phyloP scores from a whole-genome alignment of 2,329 filamentous ascomycete genomes.

The Didymella pinodella region DNA sequence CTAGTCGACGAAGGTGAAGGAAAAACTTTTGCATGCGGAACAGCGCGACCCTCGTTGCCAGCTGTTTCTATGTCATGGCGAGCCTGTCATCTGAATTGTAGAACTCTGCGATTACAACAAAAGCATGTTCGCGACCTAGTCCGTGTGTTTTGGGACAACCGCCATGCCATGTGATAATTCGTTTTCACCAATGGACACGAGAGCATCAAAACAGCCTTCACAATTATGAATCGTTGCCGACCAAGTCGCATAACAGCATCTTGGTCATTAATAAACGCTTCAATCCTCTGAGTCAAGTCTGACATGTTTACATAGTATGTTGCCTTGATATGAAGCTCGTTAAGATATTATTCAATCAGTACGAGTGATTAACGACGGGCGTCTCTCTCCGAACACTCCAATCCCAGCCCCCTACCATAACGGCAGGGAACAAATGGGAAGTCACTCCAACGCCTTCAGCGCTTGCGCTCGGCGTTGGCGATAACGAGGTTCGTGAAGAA shows the following conservation, averaged over 20 bases:
- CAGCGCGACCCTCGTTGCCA: neutral
- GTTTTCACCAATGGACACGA: neutral
- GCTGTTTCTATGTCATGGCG: neutral
- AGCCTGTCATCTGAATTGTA: neutral
- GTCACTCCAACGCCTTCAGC: constrained; percentile 49
- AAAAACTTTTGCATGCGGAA: constrained; percentile 27
- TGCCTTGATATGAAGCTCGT: constrained; percentile 64
- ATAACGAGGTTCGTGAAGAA: constrained; percentile 52
- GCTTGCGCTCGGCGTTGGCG: constrained; percentile 47
- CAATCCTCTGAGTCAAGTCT: neutral
- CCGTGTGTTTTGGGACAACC: neutral
- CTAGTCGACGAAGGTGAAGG: constrained; percentile 8
- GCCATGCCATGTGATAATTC: neutral
- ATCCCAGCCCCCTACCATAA: constrained; percentile 51
- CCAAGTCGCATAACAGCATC: neutral
- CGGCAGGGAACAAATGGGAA: constrained; percentile 48
- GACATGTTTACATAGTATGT: constrained; percentile 44
- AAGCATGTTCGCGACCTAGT: neutral
- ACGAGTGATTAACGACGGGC: constrained; percentile 64
- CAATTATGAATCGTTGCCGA: neutral
- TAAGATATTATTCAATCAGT: constrained; percentile 48
- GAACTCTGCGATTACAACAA: neutral
- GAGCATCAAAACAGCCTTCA: neutral
- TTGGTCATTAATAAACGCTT: neutral
- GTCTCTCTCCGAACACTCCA: constrained; percentile 56